These are phyloP conservation scores for Zoysia japonica DNA, from an alignment of 176 grass and related monocot species.

Conservation along the genomic window DNA sequence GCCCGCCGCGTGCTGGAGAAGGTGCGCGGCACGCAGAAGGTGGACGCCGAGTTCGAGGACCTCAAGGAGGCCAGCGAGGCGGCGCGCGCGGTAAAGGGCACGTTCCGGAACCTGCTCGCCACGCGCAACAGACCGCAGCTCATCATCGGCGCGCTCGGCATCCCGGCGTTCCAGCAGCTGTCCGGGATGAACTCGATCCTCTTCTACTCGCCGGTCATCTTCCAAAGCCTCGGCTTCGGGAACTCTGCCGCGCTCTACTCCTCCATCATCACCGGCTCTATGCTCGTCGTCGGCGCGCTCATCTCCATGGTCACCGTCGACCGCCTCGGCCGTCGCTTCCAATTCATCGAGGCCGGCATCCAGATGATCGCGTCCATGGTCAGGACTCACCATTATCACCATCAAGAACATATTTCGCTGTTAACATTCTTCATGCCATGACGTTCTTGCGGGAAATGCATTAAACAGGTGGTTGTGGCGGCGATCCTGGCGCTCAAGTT, in stretches of 20 bases:
- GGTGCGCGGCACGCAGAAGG: conserved; percentile 76
- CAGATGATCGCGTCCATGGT: conserved; percentile 93
- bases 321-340: conserved; percentile 69
- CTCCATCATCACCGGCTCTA: conserved; percentile 80
- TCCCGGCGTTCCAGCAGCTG: conserved; percentile 96
- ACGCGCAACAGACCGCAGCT: conserved; percentile 82
- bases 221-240: conserved; percentile 87
- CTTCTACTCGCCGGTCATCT: conserved; percentile 94
- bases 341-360: conserved; percentile 88
- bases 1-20: conserved; percentile 74
- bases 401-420: too few relatives aligned
- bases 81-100: conserved; percentile 55
- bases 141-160: conserved; percentile 79
- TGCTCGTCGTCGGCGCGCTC: conserved; percentile 85
- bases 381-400: too few relatives aligned
- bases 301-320: conserved; percentile 86
- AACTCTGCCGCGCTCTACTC: conserved; percentile 71
- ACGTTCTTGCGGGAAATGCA: too few relatives aligned
- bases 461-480: conserved; percentile 60
- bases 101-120: conserved; percentile 74
- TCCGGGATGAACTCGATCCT: conserved; percentile 95
- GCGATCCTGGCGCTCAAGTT: conserved; percentile 80
- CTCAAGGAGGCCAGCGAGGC: conserved; percentile 82
- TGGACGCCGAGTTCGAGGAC: conserved; percentile 95
- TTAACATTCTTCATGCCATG: too few relatives aligned